Percentiles rank a stretch among this genome's conserved stretches.
phyloP scores from a whole-genome alignment of 1,284 basidiomycete genomes.

The Anthracocystis setariae region DNA sequence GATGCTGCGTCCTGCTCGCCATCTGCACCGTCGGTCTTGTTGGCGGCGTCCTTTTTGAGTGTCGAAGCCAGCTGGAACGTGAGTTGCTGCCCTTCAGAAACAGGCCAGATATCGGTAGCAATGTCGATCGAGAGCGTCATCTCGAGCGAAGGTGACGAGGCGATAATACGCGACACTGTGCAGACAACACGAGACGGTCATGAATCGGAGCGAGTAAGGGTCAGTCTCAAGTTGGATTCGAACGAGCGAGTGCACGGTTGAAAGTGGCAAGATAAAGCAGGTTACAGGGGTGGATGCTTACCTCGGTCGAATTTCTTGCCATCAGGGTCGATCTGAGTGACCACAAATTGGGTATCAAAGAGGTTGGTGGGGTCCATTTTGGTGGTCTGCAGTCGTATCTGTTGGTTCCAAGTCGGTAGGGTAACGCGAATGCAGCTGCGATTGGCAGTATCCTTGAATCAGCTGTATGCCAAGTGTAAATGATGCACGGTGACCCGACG shows the following conservation, averaged over 20 bases:
- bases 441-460: too few species aligned
- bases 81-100: constrained; percentile 75
- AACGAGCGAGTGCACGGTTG: too few species aligned
- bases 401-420: not conserved
- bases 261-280: too few species aligned
- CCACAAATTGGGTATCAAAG: constrained; percentile 66
- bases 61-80: constrained; percentile 81
- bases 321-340: constrained; percentile 70
- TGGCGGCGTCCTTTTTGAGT: constrained; percentile 72
- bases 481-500: not conserved
- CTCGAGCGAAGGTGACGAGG: constrained; percentile 74
- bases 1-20: constrained; percentile 45
- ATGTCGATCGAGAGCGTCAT: constrained; percentile 80
- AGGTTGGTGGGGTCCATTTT: constrained; percentile 64
- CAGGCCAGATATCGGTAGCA: constrained; percentile 68
- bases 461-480: not conserved
- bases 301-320: constrained; percentile 98
- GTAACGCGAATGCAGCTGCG: too few species aligned
- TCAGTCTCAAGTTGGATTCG: too few species aligned
- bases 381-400: not conserved
- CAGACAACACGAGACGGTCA: not conserved
- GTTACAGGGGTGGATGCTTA: too few species aligned
- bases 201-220: too few species aligned
- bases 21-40: constrained; percentile 63
- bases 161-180: constrained; percentile 60